Evolutionary conservation across 1,284 basidiomycete genomes (phyloP).

Genomic region (Puccinia novopanici): DNA sequence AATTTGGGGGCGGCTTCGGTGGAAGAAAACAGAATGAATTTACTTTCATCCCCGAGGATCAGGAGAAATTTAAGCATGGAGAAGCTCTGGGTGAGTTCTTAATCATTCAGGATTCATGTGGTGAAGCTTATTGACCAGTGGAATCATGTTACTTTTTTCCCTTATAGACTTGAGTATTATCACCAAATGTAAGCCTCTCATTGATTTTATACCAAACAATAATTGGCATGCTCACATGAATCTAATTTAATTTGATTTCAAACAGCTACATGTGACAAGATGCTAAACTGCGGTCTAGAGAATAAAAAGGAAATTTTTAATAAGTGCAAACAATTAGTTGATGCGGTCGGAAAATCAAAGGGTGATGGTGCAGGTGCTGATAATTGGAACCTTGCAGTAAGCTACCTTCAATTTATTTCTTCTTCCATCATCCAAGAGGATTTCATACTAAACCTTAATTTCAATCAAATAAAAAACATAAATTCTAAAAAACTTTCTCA

Average conservation of each 20-base stretch:
- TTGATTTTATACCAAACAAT: too few relatives aligned
- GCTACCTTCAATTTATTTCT: too few relatives aligned
- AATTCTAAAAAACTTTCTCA: too few relatives aligned
- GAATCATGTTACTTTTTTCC: too few relatives aligned
- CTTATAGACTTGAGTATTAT: conserved; percentile 21
- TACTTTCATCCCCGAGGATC: neutral
- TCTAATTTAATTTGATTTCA: too few relatives aligned
- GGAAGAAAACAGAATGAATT: neutral
- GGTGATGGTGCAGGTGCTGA: conserved; percentile 33
- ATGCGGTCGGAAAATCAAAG: conserved; percentile 17
- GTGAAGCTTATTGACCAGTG: neutral
- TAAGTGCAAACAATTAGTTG: neutral
- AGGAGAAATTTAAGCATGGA: conserved; percentile 1
- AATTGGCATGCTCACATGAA: too few relatives aligned
- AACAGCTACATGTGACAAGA: conserved; percentile 26
- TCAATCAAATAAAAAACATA: too few relatives aligned
- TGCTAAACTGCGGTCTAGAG: conserved; percentile 5
- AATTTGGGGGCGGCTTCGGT: conserved; percentile 9
- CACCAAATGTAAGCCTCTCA: conserved; percentile 7
- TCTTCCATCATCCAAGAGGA: too few relatives aligned
- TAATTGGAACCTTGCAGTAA: conserved; percentile 36
- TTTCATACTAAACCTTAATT: too few relatives aligned
- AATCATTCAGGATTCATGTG: neutral
- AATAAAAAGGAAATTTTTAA: conserved; percentile 3
- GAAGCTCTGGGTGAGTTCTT: conserved; percentile 6